These are phyloP conservation scores for Colletotrichum brevisporum DNA, from an alignment of 2,329 filamentous ascomycete genomes.

Conservation along the genomic window DNA sequence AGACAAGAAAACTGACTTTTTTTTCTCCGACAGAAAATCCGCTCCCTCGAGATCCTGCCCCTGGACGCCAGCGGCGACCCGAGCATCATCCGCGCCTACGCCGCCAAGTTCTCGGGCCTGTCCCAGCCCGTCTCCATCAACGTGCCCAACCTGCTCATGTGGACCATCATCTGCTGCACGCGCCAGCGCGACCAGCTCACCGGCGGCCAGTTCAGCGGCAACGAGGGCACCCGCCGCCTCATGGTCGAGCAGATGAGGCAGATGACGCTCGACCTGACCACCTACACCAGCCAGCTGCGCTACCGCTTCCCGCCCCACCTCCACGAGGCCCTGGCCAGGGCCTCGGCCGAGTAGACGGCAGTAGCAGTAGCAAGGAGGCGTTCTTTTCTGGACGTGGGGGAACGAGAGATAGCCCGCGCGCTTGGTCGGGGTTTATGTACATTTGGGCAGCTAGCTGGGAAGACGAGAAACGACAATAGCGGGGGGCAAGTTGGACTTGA, in stretches of 20 bases:
- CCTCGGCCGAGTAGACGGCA: constrained; percentile 73
- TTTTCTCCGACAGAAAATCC: constrained; percentile 72
- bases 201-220: constrained; percentile 80
- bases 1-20: constrained; percentile 8
- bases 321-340: constrained; percentile 89
- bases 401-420: not conserved
- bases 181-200: constrained; percentile 81
- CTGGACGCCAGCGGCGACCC: constrained; percentile 82
- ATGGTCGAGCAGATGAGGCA: constrained; percentile 81
- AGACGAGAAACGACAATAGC: not conserved
- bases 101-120: constrained; percentile 84
- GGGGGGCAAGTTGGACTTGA: not conserved
- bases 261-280: constrained; percentile 90
- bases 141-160: constrained; percentile 91
- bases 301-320: constrained; percentile 90
- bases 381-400: not conserved
- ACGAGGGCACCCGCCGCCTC: constrained; percentile 73
- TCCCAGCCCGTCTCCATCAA: constrained; percentile 88
- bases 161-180: constrained; percentile 90
- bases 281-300: constrained; percentile 92
- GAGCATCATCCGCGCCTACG: constrained; percentile 82
- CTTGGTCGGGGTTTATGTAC: constrained; percentile 5
- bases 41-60: constrained; percentile 82
- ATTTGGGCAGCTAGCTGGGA: constrained; percentile 5
- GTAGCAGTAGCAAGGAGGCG: not conserved